Percentiles rank a stretch among this genome's conserved stretches.
phyloP scores from a whole-genome alignment of 148 eudicot genomes.

The Amaranthus palmeri region DNA sequence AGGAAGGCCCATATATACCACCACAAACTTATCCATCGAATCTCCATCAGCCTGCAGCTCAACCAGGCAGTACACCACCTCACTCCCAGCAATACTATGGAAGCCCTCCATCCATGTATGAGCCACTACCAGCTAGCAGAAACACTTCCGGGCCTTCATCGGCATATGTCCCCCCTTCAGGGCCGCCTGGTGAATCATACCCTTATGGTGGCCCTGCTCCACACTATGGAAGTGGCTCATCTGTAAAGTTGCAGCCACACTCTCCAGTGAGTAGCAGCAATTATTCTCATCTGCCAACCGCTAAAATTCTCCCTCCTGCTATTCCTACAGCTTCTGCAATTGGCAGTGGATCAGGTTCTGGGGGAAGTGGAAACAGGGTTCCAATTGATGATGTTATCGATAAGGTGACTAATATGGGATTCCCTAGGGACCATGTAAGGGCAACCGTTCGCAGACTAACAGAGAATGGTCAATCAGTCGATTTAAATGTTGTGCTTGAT shows the following conservation, averaged over 20 bases:
- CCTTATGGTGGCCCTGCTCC: conserved; percentile 52
- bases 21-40: conserved; percentile 44
- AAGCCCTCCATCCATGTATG: conserved; percentile 48
- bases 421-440: conserved; percentile 79
- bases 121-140: conserved; percentile 56
- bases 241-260: conserved; percentile 47
- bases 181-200: conserved; percentile 48
- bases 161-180: conserved; percentile 47
- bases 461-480: conserved; percentile 84
- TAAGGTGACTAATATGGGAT: conserved; percentile 83
- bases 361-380: conserved; percentile 73
- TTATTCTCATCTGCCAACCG: conserved; percentile 67
- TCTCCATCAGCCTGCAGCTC: conserved; percentile 36
- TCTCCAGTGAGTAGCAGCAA: conserved; percentile 39
- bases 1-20: conserved; percentile 49
- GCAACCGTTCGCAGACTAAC: conserved; percentile 76
- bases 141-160: conserved; percentile 47
- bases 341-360: conserved; percentile 49
- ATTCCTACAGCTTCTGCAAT: conserved; percentile 53
- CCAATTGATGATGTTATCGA: conserved; percentile 88
- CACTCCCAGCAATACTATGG: conserved; percentile 54
- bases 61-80: conserved; percentile 39
- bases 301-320: conserved; percentile 53
- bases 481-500: conserved; percentile 81
- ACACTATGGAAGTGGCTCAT: conserved; percentile 56